phyloP scores from a whole-genome alignment of 208 protist genomes.

The Acanthamoeba culbertsoni region DNA sequence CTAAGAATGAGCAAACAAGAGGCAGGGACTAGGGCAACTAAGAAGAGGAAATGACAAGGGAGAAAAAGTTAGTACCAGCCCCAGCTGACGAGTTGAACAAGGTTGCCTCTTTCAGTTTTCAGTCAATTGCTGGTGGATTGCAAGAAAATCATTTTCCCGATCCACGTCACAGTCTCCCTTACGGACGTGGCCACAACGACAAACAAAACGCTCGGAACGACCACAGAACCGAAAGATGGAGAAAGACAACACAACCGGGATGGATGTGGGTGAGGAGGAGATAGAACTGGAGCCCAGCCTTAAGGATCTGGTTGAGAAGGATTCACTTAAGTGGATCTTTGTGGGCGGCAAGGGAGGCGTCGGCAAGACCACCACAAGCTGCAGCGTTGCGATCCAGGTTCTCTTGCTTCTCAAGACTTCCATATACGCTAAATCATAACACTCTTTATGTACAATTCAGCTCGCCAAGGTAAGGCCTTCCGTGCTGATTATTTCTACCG shows the following conservation, averaged over 20 bases:
- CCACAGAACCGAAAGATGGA: not conserved
- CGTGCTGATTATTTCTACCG: constrained; percentile 97
- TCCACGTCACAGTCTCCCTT: not conserved
- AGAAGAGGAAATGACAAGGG: no score
- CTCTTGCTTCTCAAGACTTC: not conserved
- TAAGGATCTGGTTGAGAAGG: constrained; percentile 86
- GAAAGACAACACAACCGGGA: no score
- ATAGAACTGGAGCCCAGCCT: constrained; percentile 76
- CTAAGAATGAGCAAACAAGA: no score
- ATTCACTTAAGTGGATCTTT: constrained; percentile 90
- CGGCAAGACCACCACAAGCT: constrained; percentile 90
- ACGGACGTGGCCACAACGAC: not conserved
- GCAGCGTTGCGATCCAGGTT: constrained; percentile 71
- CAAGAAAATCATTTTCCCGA: not conserved
- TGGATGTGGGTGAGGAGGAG: not conserved
- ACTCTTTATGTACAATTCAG: not conserved
- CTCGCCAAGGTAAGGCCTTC: constrained; percentile 88
- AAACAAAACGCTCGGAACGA: not conserved
- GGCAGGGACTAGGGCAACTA: no score
- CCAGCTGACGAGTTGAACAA: no score
- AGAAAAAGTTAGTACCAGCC: no score
- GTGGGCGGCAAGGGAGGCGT: constrained; percentile 98
- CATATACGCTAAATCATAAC: not conserved
- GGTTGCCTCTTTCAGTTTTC: no score
- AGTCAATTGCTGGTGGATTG: no score